Evolutionary conservation across 2,329 filamentous ascomycete species (phyloP), one percentile per base, ranked within the genome.

Genomic region (Huntiella moniliformis): DNA sequence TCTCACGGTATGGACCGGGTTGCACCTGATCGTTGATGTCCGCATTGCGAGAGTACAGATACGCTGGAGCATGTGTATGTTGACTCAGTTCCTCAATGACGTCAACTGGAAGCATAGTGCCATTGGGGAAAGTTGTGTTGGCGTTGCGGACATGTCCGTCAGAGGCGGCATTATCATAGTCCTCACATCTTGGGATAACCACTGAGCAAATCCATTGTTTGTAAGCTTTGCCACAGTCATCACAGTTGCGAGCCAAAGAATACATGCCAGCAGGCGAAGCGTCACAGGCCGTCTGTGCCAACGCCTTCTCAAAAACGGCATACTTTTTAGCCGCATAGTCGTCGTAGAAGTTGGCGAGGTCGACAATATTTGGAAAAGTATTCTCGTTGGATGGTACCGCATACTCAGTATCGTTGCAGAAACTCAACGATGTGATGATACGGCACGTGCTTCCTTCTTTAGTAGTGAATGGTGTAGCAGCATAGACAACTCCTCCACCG

Each of bases 151-250:
- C 55, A 28, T 67, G 60, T 1, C 66, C 61, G 52, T 63, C 62
- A 1, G 60, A 45, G 11, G 67, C 65, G 1, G 59, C 55, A 42
- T 68, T 73, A 43, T 70, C 73, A 55, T 82, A 91, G 62, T 95
- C 88, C 56, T 84, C 79, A 64, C 91, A 98, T 28, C 87, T 82
- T 1, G 91, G 91, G 51, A 98, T 91, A 12, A 77, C 81, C 22
- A 96, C 86, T 17, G 84, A 82, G 64, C 91, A 98, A 15, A 98
- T 77, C 91, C 91, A 98, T 56, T 77, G 69, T 60, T 92, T 95
- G 70, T 98, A 98, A 6, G 85, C 84, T 1, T 58, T 56, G 12
- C 67, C 73, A 61, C 91, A 98, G 60, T 92, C 73, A 38, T 66
- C 61, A 65, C 91, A 98, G 53, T 62, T 73, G 37, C 77, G 74